A percentile compares a stretch with the other conserved stretches of the same genome.
These are phyloP conservation scores for Steccherinum ochraceum DNA, from an alignment of 768 basidiomycete species.

Conservation along the genomic window DNA sequence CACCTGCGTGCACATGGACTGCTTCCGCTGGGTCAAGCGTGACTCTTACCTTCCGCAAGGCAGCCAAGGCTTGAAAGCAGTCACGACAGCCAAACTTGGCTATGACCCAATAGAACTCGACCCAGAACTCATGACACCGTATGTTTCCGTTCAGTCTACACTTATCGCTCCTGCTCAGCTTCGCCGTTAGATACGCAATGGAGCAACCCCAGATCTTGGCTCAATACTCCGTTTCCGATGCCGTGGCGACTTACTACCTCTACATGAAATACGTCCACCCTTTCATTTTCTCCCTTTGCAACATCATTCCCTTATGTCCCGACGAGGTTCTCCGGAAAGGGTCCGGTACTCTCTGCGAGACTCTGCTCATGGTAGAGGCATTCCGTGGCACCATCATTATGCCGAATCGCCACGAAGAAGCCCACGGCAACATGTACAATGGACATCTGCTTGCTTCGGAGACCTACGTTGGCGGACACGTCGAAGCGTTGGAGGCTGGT, in stretches of 20 bases:
- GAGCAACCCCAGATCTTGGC: slow-evolving; percentile 94
- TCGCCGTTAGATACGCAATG: slow-evolving; percentile 70
- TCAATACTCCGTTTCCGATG: slow-evolving; percentile 98
- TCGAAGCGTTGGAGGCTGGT: slow-evolving; percentile 96
- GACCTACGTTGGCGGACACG: slow-evolving; percentile 98
- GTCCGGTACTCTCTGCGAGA: slow-evolving; percentile 95
- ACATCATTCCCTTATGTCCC: slow-evolving; percentile 95
- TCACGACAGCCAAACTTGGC: slow-evolving; percentile 92
- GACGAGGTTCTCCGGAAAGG: slow-evolving; percentile 97
- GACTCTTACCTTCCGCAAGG: slow-evolving; percentile 99
- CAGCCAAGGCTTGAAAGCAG: slow-evolving; percentile 96
- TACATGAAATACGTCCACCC: slow-evolving; percentile 99
- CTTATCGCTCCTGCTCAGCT: no score
- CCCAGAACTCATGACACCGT: slow-evolving; percentile 99
- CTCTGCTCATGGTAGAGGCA: slow-evolving; percentile 97
- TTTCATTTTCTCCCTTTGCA: slow-evolving; percentile 98
- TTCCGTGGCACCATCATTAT: slow-evolving; percentile 89
- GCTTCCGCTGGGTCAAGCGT: slow-evolving; percentile 99
- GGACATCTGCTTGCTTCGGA: slow-evolving; percentile 96
- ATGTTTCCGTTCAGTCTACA: slow-evolving; percentile 29
- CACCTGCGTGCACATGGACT: slow-evolving; percentile 96
- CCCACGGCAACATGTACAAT: slow-evolving; percentile 87
- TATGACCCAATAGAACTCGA: slow-evolving; percentile 97
- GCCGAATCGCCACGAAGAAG: slow-evolving; percentile 96
- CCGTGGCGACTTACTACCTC: slow-evolving; percentile 98